Evolutionary conservation across 495 filamentous ascomycete genomes (phyloP).

Genomic region (Arthonia radiata): DNA sequence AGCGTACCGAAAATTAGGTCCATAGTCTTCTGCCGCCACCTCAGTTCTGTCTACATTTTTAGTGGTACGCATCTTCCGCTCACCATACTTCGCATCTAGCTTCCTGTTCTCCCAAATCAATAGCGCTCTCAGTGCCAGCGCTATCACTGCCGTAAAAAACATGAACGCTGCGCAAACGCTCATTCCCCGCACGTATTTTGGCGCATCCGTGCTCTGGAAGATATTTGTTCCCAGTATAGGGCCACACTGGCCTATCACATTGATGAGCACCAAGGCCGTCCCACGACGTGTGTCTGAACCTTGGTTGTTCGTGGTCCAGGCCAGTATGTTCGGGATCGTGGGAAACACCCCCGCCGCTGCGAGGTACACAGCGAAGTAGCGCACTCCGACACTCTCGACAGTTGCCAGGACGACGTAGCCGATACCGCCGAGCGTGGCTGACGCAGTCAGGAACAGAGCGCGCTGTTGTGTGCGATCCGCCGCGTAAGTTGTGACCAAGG

Average conservation of each 20-base stretch:
- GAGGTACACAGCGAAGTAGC: constrained; percentile 46
- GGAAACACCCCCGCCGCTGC: constrained; percentile 46
- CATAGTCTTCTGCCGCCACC: constrained; percentile 4
- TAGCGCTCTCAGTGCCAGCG: constrained; percentile 3
- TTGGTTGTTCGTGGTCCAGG: constrained; percentile 42
- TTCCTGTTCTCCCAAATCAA: constrained; percentile 9
- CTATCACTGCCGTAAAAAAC: constrained; percentile 6
- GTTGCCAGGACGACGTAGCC: constrained; percentile 53
- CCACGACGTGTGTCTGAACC: constrained; percentile 46
- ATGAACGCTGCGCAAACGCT: constrained; percentile 8
- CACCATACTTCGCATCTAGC: constrained; percentile 7
- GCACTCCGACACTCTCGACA: constrained; percentile 26
- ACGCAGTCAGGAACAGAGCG: constrained; percentile 34
- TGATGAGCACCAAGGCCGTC: constrained; percentile 44
- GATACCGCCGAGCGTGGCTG: constrained; percentile 36
- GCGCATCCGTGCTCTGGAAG: constrained; percentile 6
- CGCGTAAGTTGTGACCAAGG: constrained; percentile 39
- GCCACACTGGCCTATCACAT: constrained; percentile 38
- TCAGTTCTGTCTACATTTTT: constrained; percentile 7
- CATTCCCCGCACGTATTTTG: constrained; percentile 6
- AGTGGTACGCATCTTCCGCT: constrained; percentile 6
- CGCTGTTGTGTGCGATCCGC: constrained; percentile 53
- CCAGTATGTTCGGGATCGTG: constrained; percentile 42
- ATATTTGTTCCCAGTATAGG: constrained; percentile 8
- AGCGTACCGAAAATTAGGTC: constrained; percentile 7